These are phyloP conservation scores for Rhodotorula graminis DNA, from an alignment of 768 basidiomycete genomes.

Conservation along the genomic window DNA sequence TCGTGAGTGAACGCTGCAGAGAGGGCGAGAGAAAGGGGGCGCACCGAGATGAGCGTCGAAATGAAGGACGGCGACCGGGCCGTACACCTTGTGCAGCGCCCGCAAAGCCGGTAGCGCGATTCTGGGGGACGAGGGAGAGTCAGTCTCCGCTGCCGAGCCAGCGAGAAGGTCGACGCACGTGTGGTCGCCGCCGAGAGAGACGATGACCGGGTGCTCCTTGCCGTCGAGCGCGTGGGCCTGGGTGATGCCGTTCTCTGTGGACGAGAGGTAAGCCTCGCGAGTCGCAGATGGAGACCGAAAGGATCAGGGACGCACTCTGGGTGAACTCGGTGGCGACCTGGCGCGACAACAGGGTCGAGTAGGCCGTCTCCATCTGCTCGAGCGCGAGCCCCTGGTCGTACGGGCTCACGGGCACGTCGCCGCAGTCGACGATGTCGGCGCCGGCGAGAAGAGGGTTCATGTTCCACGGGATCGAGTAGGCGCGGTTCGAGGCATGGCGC, in stretches of 20 bases:
- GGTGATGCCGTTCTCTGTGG: constrained; percentile 48
- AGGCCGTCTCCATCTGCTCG: constrained; percentile 82
- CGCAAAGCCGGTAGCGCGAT: constrained; percentile 38
- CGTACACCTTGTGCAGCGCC: constrained; percentile 34
- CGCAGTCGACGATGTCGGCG: constrained; percentile 61
- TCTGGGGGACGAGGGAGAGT: neutral
- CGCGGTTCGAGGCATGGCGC: constrained; percentile 43
- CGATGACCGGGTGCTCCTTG: constrained; percentile 65
- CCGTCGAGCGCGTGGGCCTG: constrained; percentile 50
- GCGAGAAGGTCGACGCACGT: constrained; percentile 42
- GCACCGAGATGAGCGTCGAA: constrained; percentile 32
- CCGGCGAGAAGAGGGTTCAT: constrained; percentile 44
- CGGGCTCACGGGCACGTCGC: constrained; percentile 74
- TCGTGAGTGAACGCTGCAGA: no score
- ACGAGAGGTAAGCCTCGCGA: no score
- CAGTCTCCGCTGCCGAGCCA: constrained; percentile 41
- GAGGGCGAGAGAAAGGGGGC: neutral
- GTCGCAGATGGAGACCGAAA: no score
- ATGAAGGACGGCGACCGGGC: constrained; percentile 34
- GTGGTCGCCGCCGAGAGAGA: constrained; percentile 83
- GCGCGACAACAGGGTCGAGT: constrained; percentile 66
- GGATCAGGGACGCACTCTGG: no score
- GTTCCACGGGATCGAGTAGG: constrained; percentile 31
- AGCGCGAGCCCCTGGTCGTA: constrained; percentile 79
- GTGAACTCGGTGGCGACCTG: constrained; percentile 40